These are phyloP conservation scores for Panaeolus cyanescens DNA, from an alignment of 768 basidiomycete species.

Conservation along the genomic window DNA sequence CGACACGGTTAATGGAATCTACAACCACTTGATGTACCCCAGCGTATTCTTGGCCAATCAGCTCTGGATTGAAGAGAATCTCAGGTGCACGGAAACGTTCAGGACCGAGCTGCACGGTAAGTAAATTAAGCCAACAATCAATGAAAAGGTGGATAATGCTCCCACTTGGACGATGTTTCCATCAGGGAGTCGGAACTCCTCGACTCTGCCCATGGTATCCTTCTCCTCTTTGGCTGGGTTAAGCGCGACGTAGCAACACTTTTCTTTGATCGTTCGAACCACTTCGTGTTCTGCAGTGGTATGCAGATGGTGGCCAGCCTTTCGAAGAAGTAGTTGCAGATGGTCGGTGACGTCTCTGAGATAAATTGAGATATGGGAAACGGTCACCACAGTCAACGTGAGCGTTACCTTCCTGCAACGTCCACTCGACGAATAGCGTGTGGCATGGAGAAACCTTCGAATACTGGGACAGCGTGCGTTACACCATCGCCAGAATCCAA, in stretches of 20 bases:
- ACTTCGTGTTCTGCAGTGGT: conserved; percentile 98
- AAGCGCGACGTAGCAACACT: conserved; percentile 92
- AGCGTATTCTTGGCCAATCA: conserved; percentile 94
- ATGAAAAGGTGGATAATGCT: conserved; percentile 11
- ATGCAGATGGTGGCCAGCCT: conserved; percentile 92
- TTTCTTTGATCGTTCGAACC: conserved; percentile 97
- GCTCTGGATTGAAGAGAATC: conserved; percentile 95
- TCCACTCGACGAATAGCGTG: conserved; percentile 97
- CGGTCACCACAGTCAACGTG: conserved; percentile 16
- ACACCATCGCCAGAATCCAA: conserved; percentile 99
- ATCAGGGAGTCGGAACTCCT: conserved; percentile 93
- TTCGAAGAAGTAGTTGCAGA: conserved; percentile 90
- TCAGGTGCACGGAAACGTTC: conserved; percentile 98
- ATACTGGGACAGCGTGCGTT: conserved; percentile 97
- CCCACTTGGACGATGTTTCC: conserved; percentile 89
- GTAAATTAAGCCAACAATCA: conserved; percentile 11
- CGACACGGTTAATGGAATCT: conserved; percentile 96
- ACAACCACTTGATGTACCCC: conserved; percentile 98
- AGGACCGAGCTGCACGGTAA: conserved; percentile 70
- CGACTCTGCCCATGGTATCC: conserved; percentile 71
- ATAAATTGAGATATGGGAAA: background rate
- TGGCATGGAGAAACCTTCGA: conserved; percentile 99
- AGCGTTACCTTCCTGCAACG: conserved; percentile 82
- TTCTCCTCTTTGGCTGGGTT: conserved; percentile 97
- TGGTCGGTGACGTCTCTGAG: conserved; percentile 94